These are phyloP conservation scores for Musa troglodytarum DNA, from an alignment of 176 grass and related monocot species.

Conservation along the genomic window DNA sequence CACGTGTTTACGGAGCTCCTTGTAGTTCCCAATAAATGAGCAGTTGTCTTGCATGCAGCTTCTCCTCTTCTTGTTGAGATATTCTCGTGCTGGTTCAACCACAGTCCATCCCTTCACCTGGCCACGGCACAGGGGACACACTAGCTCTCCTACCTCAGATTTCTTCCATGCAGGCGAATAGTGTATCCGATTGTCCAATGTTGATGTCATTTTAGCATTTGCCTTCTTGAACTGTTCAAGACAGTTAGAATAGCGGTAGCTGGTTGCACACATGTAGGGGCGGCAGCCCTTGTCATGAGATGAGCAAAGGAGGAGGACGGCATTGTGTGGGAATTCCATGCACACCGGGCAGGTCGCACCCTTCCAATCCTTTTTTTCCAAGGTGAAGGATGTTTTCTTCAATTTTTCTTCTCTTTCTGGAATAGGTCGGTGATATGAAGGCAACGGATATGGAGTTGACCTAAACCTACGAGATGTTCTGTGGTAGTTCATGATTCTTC, in stretches of 20 bases:
- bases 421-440: background rate
- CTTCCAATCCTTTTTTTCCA: constrained; percentile 4
- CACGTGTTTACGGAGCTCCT: background rate
- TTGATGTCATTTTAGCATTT: background rate
- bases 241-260: constrained; percentile 3
- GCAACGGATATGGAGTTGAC: background rate
- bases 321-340: constrained; percentile 7
- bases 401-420: background rate
- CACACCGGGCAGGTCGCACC: constrained; percentile 2
- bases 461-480: background rate
- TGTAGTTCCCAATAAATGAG: constrained; percentile 1
- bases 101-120: constrained; percentile 12
- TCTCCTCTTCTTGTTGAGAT: constrained; percentile 13
- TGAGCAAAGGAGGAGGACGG: constrained; percentile 8
- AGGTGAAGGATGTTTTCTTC: background rate
- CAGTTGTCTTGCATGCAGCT: constrained; percentile 1
- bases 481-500: background rate
- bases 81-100: constrained; percentile 3
- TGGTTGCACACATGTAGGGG: constrained; percentile 1
- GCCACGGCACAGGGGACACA: constrained; percentile 2
- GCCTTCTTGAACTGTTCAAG: constrained; percentile 10
- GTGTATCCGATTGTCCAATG: background rate
- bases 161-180: background rate
- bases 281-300: constrained; percentile 7
- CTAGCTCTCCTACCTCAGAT: background rate